Base-by-base conservation (phyloP, 495 filamentous ascomycete species). In the Platismatia glauca region DNA sequence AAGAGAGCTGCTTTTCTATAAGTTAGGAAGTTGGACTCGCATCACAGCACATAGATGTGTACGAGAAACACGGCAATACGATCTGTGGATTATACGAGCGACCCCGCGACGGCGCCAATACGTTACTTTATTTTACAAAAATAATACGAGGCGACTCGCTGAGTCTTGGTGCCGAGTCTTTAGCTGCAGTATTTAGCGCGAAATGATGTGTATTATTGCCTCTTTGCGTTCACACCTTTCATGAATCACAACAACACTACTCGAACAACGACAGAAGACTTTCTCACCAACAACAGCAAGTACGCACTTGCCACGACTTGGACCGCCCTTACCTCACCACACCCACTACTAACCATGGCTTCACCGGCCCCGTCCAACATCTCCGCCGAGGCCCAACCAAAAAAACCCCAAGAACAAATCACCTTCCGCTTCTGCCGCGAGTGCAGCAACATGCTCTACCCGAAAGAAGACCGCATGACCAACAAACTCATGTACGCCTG, bases 361-460 rank as follows among this genome's bases (percentile, higher is more conserved):
- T 85, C 86, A 38, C 87, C 77, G 31, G 77, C 82, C 46, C 79
- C 86, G 27, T 80, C 81, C 66, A 72, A 77, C 44, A 77, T 74
- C 68, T 82, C 38, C 63, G 64, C 67, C 86, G 83, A n/a, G 50
- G 37, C 29, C 50, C 37, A n/a, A 7, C 41, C 38, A 3, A 72
- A 79, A 77, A 74, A 79, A 72, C 39, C 75, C 76, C 60, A 67
- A 60, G 89, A 91, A 71, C 90, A 92, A 73, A 89, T 96, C 71
- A 88, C 90, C 39, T 97, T 97, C 79, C 86, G 88, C 64, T 98
- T 98, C 82, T 98, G 94, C 77, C 87, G 89, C 62, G 94, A 98
- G 81, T 98, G 94, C 76, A 94, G 90, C 68, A 99, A 99, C 81
- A 88, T 99, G 84, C 80, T 99, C 58, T 97, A 97, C 73, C 94